Base-by-base conservation (phyloP, 1,284 basidiomycete species). In the Ustilago nuda region DNA sequence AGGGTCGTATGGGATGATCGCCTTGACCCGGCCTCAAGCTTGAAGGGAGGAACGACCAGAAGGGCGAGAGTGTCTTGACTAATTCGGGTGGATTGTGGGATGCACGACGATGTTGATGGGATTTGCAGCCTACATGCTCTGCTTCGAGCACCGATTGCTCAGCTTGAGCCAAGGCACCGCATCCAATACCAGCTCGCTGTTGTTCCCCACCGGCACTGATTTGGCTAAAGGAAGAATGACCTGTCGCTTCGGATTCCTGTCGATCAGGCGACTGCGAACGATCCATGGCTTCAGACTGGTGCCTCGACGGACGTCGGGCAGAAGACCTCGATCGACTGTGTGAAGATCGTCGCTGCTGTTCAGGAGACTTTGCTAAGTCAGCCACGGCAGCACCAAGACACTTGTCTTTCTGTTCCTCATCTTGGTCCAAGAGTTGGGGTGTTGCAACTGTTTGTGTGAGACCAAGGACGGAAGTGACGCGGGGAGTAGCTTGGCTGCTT, bases 141-240 rank as follows among this genome's bases (percentile, higher is more conserved):
- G 55, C 55, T 35, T 73, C 72, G 27, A 61, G 46, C 17, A 64
- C 72, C 43, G 69, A 70, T 50, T 76, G 69, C 39, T 72, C 65
- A 19, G 82, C 82, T 58, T 80, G 80, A 11, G 80, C 82, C 3
- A 83, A 54, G 2, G 76, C 80, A 15, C 82, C 82, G 32, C 75
- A 81, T 4, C 80, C 82, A 51, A 76, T 72, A 4, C 58, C 69
- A n/a, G 69, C 74, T 17, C 70, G 54, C 19, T 72, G 74, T 30
- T 74, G 70, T 1, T 72, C 73, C 2, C 67, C 58, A 4, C 64
- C 58, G 1, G 45, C 13, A 51, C 70, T 76, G 43, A 67, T 13
- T n/a, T 76, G 74, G 30, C 70, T 72, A 57, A 69, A 61, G 2
- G 74, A 63, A 30, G 70, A 72, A 17, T 59, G 73, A 4, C 56